These are phyloP conservation scores for Pichia rugopelliculosa DNA, from an alignment of 805 yeast genomes.

Conservation along the genomic window DNA sequence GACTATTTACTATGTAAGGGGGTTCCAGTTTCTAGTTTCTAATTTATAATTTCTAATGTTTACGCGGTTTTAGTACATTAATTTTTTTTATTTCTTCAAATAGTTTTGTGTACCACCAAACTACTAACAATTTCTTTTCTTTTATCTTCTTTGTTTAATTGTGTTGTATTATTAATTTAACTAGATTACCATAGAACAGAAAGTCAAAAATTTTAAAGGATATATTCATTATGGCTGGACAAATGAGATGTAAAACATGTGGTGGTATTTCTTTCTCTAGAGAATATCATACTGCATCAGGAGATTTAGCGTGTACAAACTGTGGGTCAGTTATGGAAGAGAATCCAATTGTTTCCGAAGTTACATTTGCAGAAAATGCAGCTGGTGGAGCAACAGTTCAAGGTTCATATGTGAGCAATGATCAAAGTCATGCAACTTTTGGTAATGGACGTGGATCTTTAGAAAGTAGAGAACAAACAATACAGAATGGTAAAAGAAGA, in stretches of 20 bases:
- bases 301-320: constrained; percentile 67
- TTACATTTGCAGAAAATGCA: constrained; percentile 86
- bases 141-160: too few relatives aligned
- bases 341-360: constrained; percentile 91
- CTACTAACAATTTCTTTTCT: too few relatives aligned
- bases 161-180: not conserved
- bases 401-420: constrained; percentile 88
- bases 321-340: constrained; percentile 91
- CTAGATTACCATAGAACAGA: not conserved
- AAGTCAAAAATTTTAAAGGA: not conserved
- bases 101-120: too few relatives aligned
- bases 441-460: constrained; percentile 67
- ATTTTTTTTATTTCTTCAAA: too few relatives aligned
- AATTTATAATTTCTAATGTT: too few relatives aligned
- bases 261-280: constrained; percentile 46
- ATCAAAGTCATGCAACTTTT: constrained; percentile 67
- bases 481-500: constrained; percentile 74
- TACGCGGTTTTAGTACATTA: too few relatives aligned
- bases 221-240: not conserved
- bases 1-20: too few relatives aligned
- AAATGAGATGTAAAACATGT: constrained; percentile 33
- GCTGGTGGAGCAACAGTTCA: constrained; percentile 94
- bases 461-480: constrained; percentile 85
- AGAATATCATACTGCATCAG: constrained; percentile 52
- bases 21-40: too few relatives aligned